Conservation (phyloP, 2,329 filamentous ascomycete species). For the Monilinia polystroma region DNA sequence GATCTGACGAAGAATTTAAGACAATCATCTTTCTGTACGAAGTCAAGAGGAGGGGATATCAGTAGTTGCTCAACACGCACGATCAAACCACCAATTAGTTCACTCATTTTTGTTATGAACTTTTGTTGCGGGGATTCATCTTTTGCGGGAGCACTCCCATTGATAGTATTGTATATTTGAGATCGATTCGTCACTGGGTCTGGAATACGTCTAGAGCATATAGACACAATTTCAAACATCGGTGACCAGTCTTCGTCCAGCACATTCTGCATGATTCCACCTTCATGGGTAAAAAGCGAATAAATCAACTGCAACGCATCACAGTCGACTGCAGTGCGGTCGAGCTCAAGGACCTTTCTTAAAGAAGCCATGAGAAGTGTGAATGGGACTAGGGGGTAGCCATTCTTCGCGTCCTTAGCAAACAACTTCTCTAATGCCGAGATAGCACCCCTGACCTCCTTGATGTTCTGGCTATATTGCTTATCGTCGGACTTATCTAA, state of each 20-base stretch:
- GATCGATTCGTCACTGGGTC: conserved; percentile 33
- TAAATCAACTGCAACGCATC: conserved; percentile 46
- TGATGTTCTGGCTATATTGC: conserved; percentile 44
- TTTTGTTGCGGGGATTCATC: conserved; percentile 32
- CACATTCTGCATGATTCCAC: conserved; percentile 55
- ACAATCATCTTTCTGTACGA: conserved; percentile 64
- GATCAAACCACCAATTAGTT: conserved; percentile 38
- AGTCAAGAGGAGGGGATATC: conserved; percentile 48
- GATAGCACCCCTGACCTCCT: conserved; percentile 62
- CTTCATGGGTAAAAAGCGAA: conserved; percentile 54
- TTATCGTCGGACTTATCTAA: conserved; percentile 49
- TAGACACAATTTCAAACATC: conserved; percentile 58
- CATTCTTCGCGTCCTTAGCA: conserved; percentile 57
- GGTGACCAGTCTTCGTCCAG: conserved; percentile 65
- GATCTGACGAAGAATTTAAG: conserved; percentile 66
- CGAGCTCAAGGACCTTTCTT: conserved; percentile 46
- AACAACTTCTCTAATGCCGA: conserved; percentile 62
- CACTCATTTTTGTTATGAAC: conserved; percentile 32
- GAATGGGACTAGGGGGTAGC: conserved; percentile 60
- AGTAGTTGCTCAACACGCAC: conserved; percentile 38
- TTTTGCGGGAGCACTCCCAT: conserved; percentile 19
- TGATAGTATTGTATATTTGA: conserved; percentile 28
- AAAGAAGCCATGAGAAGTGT: conserved; percentile 59
- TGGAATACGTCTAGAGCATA: conserved; percentile 46
- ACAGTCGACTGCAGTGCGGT: conserved; percentile 39